These are phyloP conservation scores for Cryptococcus neoformans DNA, from an alignment of 1,284 basidiomycete genomes.

Conservation along the genomic window DNA sequence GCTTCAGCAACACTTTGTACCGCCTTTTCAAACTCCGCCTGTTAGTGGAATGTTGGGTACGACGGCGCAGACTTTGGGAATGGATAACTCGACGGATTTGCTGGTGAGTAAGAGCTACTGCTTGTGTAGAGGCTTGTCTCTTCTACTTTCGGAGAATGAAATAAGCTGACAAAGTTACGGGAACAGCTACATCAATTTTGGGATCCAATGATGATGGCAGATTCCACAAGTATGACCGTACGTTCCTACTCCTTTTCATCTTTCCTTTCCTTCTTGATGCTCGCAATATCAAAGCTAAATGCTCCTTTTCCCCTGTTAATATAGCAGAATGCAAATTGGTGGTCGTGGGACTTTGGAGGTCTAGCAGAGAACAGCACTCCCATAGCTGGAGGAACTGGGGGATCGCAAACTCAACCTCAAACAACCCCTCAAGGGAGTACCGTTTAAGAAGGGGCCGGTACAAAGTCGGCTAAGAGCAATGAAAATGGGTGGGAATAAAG, in stretches of 20 bases:
- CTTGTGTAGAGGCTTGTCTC: not conserved
- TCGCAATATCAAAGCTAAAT: no score
- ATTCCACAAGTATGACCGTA: not conserved
- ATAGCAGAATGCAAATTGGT: constrained; percentile 9
- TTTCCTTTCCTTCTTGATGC: no score
- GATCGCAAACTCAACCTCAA: no score
- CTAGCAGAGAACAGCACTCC: not conserved
- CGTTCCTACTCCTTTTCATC: not conserved
- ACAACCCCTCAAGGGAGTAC: no score
- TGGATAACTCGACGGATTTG: constrained; percentile 13
- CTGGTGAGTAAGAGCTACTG: constrained; percentile 10
- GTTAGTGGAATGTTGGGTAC: not conserved
- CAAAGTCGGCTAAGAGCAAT: no score
- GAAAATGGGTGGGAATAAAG: no score
- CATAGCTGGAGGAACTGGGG: no score
- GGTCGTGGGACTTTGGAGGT: constrained; percentile 12
- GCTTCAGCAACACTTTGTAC: constrained; percentile 17
- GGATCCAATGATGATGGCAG: constrained; percentile 21
- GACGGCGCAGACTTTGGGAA: not conserved
- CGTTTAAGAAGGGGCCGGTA: no score
- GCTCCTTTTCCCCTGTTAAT: no score
- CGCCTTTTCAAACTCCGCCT: not conserved
- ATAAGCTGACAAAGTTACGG: not conserved
- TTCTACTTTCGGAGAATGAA: no score
- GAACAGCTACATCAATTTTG: constrained; percentile 21